Evolutionary conservation across 2,329 filamentous ascomycete genomes (phyloP).

Genomic region (Fusarium napiforme): DNA sequence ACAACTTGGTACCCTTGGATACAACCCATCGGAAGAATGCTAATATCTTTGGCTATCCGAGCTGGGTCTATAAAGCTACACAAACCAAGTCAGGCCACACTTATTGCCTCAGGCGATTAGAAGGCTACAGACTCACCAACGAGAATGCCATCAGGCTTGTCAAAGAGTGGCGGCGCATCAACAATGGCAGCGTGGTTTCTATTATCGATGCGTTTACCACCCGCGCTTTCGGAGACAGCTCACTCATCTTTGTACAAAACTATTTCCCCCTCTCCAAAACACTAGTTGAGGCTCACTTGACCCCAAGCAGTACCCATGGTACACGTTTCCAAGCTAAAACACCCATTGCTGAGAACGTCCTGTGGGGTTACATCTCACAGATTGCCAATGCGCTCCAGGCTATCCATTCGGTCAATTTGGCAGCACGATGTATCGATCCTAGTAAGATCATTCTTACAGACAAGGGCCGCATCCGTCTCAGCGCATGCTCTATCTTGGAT

Average conservation of each 20-base stretch:
- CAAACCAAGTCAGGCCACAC: conserved; percentile 88
- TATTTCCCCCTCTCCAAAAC: conserved; percentile 94
- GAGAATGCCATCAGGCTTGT: conserved; percentile 88
- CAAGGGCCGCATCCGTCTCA: conserved; percentile 88
- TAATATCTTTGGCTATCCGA: conserved; percentile 85
- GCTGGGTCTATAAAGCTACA: conserved; percentile 94
- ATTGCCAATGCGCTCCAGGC: conserved; percentile 87
- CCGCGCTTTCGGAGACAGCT: conserved; percentile 91
- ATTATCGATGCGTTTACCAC: conserved; percentile 95
- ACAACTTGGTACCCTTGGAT: conserved; percentile 91
- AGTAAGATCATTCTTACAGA: conserved; percentile 91
- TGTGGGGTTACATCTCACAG: conserved; percentile 95
- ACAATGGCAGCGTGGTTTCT: conserved; percentile 83
- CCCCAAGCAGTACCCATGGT: conserved; percentile 52
- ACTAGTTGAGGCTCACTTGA: conserved; percentile 82
- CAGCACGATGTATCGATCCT: conserved; percentile 85
- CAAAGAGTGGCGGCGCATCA: conserved; percentile 88
- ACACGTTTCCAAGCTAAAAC: conserved; percentile 59
- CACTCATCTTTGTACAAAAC: conserved; percentile 91
- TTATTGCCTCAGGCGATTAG: conserved; percentile 88
- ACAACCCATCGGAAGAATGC: conserved; percentile 81
- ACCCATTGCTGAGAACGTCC: conserved; percentile 73
- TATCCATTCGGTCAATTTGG: conserved; percentile 83
- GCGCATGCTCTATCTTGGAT: conserved; percentile 88
- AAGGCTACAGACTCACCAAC: conserved; percentile 89